phyloP scores from a whole-genome alignment of 148 eudicot genomes.

The Persicaria maculosa region DNA sequence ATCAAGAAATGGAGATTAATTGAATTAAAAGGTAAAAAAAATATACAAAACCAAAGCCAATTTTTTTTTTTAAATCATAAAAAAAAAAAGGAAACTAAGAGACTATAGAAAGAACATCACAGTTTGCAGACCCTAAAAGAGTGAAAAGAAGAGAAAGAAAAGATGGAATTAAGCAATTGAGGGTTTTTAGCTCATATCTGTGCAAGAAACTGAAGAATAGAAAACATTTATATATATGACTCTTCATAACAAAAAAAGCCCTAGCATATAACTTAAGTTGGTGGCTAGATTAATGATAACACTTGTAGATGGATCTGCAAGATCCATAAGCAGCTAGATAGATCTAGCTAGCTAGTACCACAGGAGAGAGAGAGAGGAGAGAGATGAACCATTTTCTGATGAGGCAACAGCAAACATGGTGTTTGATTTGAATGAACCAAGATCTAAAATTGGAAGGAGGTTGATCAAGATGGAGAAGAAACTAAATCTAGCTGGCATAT shows the following conservation, averaged over 20 bases:
- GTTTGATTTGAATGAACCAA: not conserved
- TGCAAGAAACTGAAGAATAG: not conserved
- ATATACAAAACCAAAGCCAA: not conserved
- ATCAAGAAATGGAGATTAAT: not conserved
- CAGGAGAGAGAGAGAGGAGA: not conserved
- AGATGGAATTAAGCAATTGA: not conserved
- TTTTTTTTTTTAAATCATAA: too few relatives aligned
- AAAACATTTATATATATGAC: not conserved
- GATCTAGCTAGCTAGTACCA: not conserved
- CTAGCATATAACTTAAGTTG: not conserved
- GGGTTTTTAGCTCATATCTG: conserved; percentile 4
- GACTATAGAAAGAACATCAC: conserved; percentile 2
- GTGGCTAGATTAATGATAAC: not conserved
- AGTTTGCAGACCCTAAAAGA: conserved; percentile 10
- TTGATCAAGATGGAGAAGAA: not conserved
- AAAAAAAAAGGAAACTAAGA: not conserved
- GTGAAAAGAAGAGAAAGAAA: conserved; percentile 3
- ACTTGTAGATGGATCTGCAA: not conserved
- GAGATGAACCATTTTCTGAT: conserved; percentile 2
- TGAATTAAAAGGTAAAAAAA: not conserved
- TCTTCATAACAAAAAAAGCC: not conserved
- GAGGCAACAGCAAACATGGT: conserved; percentile 1
- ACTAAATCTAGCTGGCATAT: not conserved
- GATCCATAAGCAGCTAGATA: not conserved
- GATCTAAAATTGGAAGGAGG: not conserved